phyloP scores from a whole-genome alignment of 1,139 yeast species.

The Suhomyces ambrosiae region DNA sequence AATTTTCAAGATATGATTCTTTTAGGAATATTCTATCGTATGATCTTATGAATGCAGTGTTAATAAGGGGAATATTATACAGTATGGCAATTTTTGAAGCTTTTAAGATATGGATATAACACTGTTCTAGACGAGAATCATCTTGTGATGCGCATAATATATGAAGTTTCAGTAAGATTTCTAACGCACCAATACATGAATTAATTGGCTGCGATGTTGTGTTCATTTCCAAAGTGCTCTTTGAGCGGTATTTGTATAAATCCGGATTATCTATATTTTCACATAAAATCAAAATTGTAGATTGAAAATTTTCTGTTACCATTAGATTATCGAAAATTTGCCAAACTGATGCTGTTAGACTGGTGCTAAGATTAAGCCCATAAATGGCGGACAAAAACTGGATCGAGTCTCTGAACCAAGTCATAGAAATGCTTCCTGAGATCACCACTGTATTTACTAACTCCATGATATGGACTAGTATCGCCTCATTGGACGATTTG shows the following conservation, averaged over 20 bases:
- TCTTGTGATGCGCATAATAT: slow-evolving; percentile 19
- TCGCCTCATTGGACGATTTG: slow-evolving; percentile 41
- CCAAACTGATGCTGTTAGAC: slow-evolving; percentile 42
- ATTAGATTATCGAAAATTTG: slow-evolving; percentile 29
- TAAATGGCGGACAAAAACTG: slow-evolving; percentile 56
- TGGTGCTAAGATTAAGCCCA: slow-evolving; percentile 40
- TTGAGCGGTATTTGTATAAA: slow-evolving; percentile 22
- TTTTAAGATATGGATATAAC: slow-evolving; percentile 27
- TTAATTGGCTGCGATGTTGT: slow-evolving; percentile 21
- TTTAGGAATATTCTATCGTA: slow-evolving; percentile 39
- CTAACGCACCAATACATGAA: slow-evolving; percentile 55
- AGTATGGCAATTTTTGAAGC: slow-evolving; percentile 25
- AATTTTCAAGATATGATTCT: slow-evolving; percentile 24
- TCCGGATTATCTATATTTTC: slow-evolving; percentile 31
- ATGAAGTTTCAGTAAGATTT: slow-evolving; percentile 27
- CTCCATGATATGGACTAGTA: slow-evolving; percentile 46
- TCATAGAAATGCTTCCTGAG: slow-evolving; percentile 51
- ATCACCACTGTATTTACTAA: slow-evolving; percentile 49
- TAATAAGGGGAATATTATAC: slow-evolving; percentile 34
- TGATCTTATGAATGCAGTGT: slow-evolving; percentile 34
- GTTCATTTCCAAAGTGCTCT: slow-evolving; percentile 5
- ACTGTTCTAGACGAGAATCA: slow-evolving; percentile 22
- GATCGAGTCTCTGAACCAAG: slow-evolving; percentile 39
- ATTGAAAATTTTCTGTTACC: slow-evolving; percentile 23
- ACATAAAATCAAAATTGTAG: slow-evolving; percentile 26